Percentiles rank a stretch among this genome's conserved stretches.
Conservation (phyloP, 768 basidiomycete genomes). For the Hygrophorus russula region DNA sequence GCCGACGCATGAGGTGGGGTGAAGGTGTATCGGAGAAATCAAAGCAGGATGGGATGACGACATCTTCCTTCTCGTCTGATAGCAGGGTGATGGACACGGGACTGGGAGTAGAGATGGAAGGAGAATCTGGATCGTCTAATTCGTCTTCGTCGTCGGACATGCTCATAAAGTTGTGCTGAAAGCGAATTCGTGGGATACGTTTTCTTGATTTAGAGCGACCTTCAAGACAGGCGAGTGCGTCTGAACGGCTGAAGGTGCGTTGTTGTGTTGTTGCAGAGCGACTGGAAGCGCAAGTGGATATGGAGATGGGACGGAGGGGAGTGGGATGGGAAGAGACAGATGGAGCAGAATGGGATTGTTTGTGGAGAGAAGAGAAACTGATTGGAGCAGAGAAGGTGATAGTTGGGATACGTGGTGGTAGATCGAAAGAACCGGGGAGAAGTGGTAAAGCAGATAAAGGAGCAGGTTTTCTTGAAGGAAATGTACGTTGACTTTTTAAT, state of each 20-base stretch:
- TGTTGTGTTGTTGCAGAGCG: neutral
- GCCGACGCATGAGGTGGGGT: too few relatives aligned
- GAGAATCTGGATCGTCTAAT: neutral
- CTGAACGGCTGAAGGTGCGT: constrained; percentile 1
- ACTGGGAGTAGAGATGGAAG: neutral
- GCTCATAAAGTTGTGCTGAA: constrained; percentile 3
- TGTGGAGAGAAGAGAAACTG: neutral
- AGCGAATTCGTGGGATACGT: neutral
- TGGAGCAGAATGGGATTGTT: neutral
- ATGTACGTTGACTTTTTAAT: neutral
- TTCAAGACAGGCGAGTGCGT: constrained; percentile 3
- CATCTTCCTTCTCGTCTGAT: neutral
- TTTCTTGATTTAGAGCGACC: neutral
- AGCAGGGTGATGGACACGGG: neutral
- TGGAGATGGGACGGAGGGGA: neutral
- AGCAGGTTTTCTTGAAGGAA: constrained; percentile 11
- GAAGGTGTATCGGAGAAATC: neutral
- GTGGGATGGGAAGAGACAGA: neutral
- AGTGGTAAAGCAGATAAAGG: constrained; percentile 3
- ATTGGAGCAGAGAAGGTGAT: neutral
- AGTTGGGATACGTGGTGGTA: constrained; percentile 21
- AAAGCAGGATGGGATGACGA: neutral
- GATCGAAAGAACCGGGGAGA: neutral
- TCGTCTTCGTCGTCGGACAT: constrained; percentile 4
- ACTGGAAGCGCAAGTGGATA: neutral